A percentile compares a stretch with the other conserved stretches of the same genome.
Conservation (phyloP, 2,329 filamentous ascomycete genomes). For the Ceratocystis destructans region DNA sequence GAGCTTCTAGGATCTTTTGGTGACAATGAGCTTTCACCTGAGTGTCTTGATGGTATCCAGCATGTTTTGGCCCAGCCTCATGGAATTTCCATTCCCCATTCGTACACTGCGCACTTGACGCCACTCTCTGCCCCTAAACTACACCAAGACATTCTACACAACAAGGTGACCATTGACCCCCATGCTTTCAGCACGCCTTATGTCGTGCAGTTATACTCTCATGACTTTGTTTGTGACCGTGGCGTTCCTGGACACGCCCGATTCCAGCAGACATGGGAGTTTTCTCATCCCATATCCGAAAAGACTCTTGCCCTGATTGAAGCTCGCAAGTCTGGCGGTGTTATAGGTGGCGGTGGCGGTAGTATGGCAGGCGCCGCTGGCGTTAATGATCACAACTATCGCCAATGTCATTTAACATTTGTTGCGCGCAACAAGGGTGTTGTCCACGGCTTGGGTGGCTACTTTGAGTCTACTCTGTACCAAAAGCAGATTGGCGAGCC, state of each 20-base stretch:
- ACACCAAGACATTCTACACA: slow-evolving; percentile 57
- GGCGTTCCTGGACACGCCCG: slow-evolving; percentile 41
- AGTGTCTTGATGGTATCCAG: slow-evolving; percentile 92
- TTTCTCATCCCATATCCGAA: slow-evolving; percentile 57
- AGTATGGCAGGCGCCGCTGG: slow-evolving; percentile 64
- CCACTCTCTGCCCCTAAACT: slow-evolving; percentile 81
- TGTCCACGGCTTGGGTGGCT: slow-evolving; percentile 81
- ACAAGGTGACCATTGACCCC: slow-evolving; percentile 46
- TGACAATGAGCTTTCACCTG: slow-evolving; percentile 92
- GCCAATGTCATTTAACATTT: slow-evolving; percentile 68
- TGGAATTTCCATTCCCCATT: slow-evolving; percentile 85
- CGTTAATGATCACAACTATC: slow-evolving; percentile 79
- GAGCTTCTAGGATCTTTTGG: slow-evolving; percentile 91
- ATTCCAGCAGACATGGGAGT: slow-evolving; percentile 72
- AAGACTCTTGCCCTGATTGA: slow-evolving; percentile 41
- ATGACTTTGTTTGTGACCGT: slow-evolving; percentile 66
- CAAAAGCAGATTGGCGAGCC: slow-evolving; percentile 29
- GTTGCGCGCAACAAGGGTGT: slow-evolving; percentile 65
- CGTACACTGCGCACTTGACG: slow-evolving; percentile 87
- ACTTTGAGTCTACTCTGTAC: slow-evolving; percentile 95
- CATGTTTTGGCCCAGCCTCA: slow-evolving; percentile 64
- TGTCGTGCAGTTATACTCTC: slow-evolving; percentile 81
- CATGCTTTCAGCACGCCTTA: slow-evolving; percentile 82
- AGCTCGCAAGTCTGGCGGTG: slow-evolving; percentile 48
- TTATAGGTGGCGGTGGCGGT: slow-evolving; percentile 53